These are phyloP conservation scores for Penicillium ochrochloron DNA, from an alignment of 495 filamentous ascomycete species.

Conservation along the genomic window DNA sequence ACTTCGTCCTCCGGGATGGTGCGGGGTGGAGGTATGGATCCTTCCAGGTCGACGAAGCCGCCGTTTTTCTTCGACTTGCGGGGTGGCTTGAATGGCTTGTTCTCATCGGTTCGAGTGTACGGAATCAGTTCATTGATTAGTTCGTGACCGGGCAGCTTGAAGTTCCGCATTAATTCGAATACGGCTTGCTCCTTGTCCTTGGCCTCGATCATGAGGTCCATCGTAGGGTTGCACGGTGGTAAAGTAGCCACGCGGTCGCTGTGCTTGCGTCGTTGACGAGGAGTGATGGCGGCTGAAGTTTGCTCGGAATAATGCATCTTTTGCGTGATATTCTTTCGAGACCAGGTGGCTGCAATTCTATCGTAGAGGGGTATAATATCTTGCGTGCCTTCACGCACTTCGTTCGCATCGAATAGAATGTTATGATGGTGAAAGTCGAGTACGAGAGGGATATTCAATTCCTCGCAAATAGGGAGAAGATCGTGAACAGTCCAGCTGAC, in stretches of 20 bases:
- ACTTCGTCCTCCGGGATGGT: constrained; percentile 69
- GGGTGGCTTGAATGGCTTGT: constrained; percentile 58
- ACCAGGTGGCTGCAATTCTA: constrained; percentile 85
- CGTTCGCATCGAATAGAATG: constrained; percentile 75
- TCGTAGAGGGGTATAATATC: constrained; percentile 76
- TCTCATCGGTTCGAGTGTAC: constrained; percentile 77
- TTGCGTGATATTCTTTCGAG: constrained; percentile 80
- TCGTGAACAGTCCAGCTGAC: constrained; percentile 91
- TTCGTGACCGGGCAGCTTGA: constrained; percentile 78
- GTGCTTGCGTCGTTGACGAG: constrained; percentile 79
- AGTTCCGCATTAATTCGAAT: constrained; percentile 89
- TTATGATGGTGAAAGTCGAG: constrained; percentile 97
- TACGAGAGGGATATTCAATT: constrained; percentile 89
- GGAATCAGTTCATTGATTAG: constrained; percentile 79
- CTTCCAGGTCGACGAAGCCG: constrained; percentile 56
- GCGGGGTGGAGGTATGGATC: constrained; percentile 46
- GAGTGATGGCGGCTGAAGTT: constrained; percentile 72
- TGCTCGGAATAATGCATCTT: constrained; percentile 98
- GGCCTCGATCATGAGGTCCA: constrained; percentile 98
- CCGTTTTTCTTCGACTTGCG: constrained; percentile 55
- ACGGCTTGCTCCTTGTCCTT: constrained; percentile 99
- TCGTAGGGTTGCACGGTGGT: constrained; percentile 77
- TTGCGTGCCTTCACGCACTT: constrained; percentile 82
- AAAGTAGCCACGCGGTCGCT: constrained; percentile 74
- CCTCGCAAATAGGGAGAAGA: constrained; percentile 86